phyloP scores from a whole-genome alignment of 139 green algal species.

The Chlorella sp. region DNA sequence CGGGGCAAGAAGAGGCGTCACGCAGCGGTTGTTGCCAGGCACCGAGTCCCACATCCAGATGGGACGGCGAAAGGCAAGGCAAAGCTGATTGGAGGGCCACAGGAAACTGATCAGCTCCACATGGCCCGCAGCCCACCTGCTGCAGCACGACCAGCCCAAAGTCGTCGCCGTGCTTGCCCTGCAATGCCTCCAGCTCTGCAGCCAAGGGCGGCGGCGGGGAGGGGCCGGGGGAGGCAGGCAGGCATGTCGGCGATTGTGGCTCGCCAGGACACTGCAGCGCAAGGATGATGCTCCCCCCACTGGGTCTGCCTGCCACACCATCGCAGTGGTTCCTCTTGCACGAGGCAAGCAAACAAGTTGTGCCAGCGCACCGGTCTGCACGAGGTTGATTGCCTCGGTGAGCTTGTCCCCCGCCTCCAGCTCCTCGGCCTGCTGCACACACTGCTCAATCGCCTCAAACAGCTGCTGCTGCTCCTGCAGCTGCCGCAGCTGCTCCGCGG shows the following conservation, averaged over 20 bases:
- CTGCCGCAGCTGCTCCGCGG: neutral
- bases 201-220: neutral
- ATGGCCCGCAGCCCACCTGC: neutral
- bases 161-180: neutral
- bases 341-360: too few relatives aligned
- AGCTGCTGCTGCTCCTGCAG: neutral
- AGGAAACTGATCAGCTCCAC: too few relatives aligned
- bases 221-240: neutral
- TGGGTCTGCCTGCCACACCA: neutral
- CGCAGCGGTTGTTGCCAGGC: too few relatives aligned
- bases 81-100: too few relatives aligned
- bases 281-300: too few relatives aligned
- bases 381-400: neutral
- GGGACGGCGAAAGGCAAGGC: too few relatives aligned
- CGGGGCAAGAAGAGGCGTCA: too few relatives aligned
- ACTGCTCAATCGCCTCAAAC: neutral
- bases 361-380: neutral
- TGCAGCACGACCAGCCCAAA: constrained; percentile 8
- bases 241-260: too few relatives aligned
- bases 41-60: too few relatives aligned
- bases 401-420: neutral
- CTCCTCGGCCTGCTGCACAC: neutral
- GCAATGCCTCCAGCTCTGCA: neutral
- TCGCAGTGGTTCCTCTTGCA: too few relatives aligned
- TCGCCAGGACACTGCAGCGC: too few relatives aligned